These are phyloP conservation scores for Kwoniella heveanensis DNA, from an alignment of 768 basidiomycete genomes.

Conservation along the genomic window DNA sequence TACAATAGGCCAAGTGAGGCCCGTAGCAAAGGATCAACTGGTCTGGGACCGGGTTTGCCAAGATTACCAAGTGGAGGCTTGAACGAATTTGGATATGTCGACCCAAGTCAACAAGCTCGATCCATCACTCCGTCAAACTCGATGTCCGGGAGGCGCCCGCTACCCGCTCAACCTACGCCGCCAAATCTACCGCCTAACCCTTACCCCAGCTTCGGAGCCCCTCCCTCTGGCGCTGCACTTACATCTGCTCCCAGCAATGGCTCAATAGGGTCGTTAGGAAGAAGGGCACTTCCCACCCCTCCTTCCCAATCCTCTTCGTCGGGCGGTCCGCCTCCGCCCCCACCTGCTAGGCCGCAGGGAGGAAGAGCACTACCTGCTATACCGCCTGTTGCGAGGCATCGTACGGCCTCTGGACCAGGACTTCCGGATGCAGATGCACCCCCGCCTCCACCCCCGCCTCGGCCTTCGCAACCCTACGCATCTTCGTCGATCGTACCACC, in stretches of 20 bases:
- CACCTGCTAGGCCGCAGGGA: constrained; percentile 22
- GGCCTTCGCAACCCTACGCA: constrained; percentile 15
- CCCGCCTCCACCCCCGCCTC: constrained; percentile 21
- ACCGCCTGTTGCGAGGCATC: constrained; percentile 10
- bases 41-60: constrained; percentile 4
- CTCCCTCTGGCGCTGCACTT: background rate
- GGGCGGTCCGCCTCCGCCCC: constrained; percentile 16
- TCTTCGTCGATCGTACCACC: constrained; percentile 6
- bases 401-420: constrained; percentile 3
- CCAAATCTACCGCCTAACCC: constrained; percentile 15
- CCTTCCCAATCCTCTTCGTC: constrained; percentile 14
- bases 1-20: background rate
- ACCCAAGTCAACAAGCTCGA: background rate
- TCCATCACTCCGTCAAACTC: constrained; percentile 9
- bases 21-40: background rate
- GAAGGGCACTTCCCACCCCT: constrained; percentile 32
- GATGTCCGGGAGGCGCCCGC: constrained; percentile 18
- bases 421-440: background rate
- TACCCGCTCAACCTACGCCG: constrained; percentile 27
- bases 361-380: constrained; percentile 25
- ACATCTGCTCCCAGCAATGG: constrained; percentile 10
- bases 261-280: constrained; percentile 15
- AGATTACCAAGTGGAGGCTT: constrained; percentile 19
- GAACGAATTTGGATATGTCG: constrained; percentile 26
- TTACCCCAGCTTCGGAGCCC: constrained; percentile 4